Conservation (phyloP, 345 rosid genomes). For the Psidium friedrichsthalianum region DNA sequence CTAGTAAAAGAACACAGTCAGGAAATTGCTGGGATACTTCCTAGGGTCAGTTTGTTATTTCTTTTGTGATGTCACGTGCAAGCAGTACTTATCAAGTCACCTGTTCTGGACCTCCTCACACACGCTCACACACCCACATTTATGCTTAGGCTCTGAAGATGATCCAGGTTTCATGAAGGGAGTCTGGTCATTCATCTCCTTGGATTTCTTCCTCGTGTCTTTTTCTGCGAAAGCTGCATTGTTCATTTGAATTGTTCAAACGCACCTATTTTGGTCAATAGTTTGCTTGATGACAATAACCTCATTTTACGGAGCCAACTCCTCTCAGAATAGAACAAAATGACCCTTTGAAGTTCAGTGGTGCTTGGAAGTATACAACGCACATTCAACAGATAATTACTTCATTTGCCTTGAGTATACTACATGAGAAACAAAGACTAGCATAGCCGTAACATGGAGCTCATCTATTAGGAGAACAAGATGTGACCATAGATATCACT, state of each 20-base stretch:
- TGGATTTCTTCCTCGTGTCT: not conserved
- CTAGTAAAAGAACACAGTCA: not conserved
- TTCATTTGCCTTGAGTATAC: not conserved
- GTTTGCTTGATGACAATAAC: not conserved
- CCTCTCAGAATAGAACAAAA: not conserved
- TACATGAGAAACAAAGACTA: not conserved
- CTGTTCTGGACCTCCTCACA: not conserved
- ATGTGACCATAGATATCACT: not conserved
- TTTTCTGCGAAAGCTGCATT: not conserved
- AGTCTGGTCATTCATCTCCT: not conserved
- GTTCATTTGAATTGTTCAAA: not conserved
- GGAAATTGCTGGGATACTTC: not conserved
- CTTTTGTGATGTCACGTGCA: not conserved
- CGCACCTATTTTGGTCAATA: not conserved
- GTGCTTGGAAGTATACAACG: not conserved
- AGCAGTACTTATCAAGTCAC: not conserved
- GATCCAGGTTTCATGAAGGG: not conserved
- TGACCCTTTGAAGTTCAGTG: not conserved
- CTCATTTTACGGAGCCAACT: not conserved
- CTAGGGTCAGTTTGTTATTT: not conserved
- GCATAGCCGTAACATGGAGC: not conserved
- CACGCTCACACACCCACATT: fast-evolving
- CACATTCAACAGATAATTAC: not conserved
- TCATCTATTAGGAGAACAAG: not conserved
- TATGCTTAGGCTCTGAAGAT: not conserved